A percentile compares a stretch with the other conserved stretches of the same genome.
phyloP scores from a whole-genome alignment of 75 land plant genomes.

The Sequoia sempervirens region DNA sequence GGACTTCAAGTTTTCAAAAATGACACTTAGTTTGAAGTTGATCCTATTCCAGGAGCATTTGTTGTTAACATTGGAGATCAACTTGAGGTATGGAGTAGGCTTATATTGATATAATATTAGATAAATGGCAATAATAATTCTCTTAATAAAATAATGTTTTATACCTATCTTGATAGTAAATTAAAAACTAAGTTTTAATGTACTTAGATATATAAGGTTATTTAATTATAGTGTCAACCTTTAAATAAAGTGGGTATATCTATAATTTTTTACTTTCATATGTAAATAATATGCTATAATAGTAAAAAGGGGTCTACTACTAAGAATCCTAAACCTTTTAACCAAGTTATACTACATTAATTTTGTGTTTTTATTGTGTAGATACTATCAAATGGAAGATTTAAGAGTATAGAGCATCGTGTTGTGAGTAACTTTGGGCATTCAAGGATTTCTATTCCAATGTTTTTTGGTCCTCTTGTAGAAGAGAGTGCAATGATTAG shows the following conservation, averaged over 20 bases:
- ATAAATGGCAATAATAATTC: neutral
- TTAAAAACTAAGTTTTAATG: neutral
- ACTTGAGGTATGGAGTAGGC: slow-evolving; percentile 8
- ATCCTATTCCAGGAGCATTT: slow-evolving; percentile 13
- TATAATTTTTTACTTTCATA: no score
- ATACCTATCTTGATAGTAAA: neutral
- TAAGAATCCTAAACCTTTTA: no score
- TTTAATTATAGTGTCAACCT: no score
- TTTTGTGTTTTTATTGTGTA: slow-evolving; percentile 6
- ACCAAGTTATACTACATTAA: no score
- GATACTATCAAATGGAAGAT: neutral
- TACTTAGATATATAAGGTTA: no score
- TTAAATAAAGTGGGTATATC: neutral
- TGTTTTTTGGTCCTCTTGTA: slow-evolving; percentile 14
- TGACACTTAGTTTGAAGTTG: slow-evolving; percentile 23
- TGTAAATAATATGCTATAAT: no score
- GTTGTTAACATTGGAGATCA: slow-evolving; percentile 32
- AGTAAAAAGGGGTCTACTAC: no score
- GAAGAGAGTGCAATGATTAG: neutral
- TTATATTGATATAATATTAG: neutral
- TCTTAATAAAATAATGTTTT: neutral
- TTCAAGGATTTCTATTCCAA: slow-evolving; percentile 20
- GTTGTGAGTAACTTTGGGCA: slow-evolving; percentile 3
- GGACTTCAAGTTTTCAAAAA: slow-evolving; percentile 32
- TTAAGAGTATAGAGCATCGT: neutral